phyloP scores from a whole-genome alignment of 1,284 basidiomycete species.

The Exobasidium rhododendri region DNA sequence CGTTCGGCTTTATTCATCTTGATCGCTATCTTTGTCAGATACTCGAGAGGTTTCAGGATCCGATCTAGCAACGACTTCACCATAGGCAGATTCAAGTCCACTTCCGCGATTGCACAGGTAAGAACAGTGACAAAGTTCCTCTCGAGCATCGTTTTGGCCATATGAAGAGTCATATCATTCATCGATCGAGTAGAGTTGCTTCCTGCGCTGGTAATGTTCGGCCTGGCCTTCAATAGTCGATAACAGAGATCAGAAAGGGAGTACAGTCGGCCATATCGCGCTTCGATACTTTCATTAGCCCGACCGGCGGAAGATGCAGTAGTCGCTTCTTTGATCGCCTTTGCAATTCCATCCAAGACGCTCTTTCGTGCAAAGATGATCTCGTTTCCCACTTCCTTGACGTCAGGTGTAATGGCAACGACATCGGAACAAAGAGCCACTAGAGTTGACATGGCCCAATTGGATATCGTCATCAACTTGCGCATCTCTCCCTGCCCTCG shows the following conservation, averaged over 20 bases:
- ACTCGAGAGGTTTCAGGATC: constrained; percentile 83
- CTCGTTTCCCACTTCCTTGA: constrained; percentile 68
- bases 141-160: constrained; percentile 97
- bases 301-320: neutral
- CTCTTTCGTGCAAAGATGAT: constrained; percentile 81
- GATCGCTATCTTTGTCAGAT: constrained; percentile 91
- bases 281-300: constrained; percentile 67
- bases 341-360: constrained; percentile 81
- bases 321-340: constrained; percentile 77
- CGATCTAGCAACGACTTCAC: constrained; percentile 79
- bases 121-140: constrained; percentile 90
- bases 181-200: constrained; percentile 36
- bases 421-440: constrained; percentile 84
- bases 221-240: constrained; percentile 75
- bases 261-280: constrained; percentile 81
- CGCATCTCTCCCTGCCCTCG: constrained; percentile 46
- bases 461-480: constrained; percentile 51
- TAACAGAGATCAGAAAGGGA: constrained; percentile 84
- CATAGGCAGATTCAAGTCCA: constrained; percentile 93
- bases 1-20: constrained; percentile 84
- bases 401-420: constrained; percentile 63
- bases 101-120: constrained; percentile 82
- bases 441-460: constrained; percentile 85
- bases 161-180: constrained; percentile 80
- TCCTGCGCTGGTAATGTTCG: constrained; percentile 56